Evolutionary conservation across 2,329 filamentous ascomycete species (phyloP).

Genomic region (Stagonosporopsis tanaceti): DNA sequence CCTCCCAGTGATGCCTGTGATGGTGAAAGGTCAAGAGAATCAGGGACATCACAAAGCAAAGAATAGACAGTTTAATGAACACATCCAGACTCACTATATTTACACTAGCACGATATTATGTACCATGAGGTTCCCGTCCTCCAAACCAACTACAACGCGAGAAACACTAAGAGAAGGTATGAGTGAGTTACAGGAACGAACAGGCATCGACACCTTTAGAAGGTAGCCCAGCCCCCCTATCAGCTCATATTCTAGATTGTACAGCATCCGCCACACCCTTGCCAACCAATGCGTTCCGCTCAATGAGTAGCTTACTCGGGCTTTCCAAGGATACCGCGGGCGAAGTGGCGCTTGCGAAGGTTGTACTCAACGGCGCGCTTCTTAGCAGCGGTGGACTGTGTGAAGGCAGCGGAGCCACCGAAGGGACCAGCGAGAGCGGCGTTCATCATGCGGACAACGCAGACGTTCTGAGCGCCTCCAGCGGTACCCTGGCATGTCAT

Average conservation of each 20-base stretch:
- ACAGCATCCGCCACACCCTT: conserved; percentile 21
- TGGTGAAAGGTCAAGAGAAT: not conserved
- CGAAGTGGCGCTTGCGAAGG: conserved; percentile 49
- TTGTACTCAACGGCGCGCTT: conserved; percentile 69
- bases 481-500: conserved; percentile 71
- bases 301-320: conserved; percentile 29
- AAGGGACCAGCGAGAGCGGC: conserved; percentile 69
- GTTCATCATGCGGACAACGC: conserved; percentile 71
- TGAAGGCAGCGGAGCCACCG: conserved; percentile 72
- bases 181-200: conserved; percentile 21
- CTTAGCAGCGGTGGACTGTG: conserved; percentile 64
- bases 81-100: conserved; percentile 25
- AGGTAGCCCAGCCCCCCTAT: conserved; percentile 7
- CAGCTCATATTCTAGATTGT: conserved; percentile 24
- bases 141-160: conserved; percentile 14
- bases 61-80: not conserved
- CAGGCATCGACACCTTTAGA: conserved; percentile 8
- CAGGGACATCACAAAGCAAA: conserved; percentile 5
- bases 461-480: conserved; percentile 68
- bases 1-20: no score
- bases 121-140: conserved; percentile 14
- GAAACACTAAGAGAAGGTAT: conserved; percentile 24
- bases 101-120: conserved; percentile 19
- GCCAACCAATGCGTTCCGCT: conserved; percentile 1
- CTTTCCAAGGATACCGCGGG: conserved; percentile 47